Evolutionary conservation across 306 rosid genomes (phyloP), one percentile per base, ranked within the genome.

Genomic region (Vigna angularis): DNA sequence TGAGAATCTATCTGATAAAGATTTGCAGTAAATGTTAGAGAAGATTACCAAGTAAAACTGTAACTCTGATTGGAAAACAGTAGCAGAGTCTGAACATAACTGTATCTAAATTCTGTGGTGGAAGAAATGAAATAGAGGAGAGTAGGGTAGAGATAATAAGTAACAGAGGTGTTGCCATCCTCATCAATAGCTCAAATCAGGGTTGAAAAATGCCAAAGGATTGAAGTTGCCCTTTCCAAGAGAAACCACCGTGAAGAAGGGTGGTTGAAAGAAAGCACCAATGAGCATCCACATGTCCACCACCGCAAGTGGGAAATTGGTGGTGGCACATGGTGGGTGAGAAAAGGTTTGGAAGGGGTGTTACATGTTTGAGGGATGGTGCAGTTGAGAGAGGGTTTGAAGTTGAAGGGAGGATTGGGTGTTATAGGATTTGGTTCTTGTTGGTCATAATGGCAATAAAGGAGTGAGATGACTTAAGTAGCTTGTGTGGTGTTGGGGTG

Each of bases 131-230:
- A 66, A 20, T 18, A 81, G 42, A 67, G 10, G 30, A 79, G 48
- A 79, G 67, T 14, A 57, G 51, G 48, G 68, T 50, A 71, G 73
- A 64, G 24, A 79, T 20, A 64, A 61, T 51, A 81, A 44, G 56
- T 26, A 26, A 26, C 2, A 30, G 51, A 77, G 50, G 66, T 81
- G 4, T 30, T 30, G 32, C 4, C 4, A 30, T 30, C 32, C 32
- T 82, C 64, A 65, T 48, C 61, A n/a, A 79, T 71, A 70, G 66
- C 80, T 65, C 79, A 63, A 68, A 71, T 71, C 80, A 51, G 80
- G 68, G 85, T 62, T 64, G 77, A 76, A 81, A 90, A 89, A 88
- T 93, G 99, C 99, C 98, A 91, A 92, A 93, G 99, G 91, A 86
- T 88, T 50, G 93, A 87, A 88, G 96, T 93, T 96, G 99, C 97